phyloP scores from a whole-genome alignment of 768 basidiomycete genomes.

The Mycena sanguinolenta region DNA sequence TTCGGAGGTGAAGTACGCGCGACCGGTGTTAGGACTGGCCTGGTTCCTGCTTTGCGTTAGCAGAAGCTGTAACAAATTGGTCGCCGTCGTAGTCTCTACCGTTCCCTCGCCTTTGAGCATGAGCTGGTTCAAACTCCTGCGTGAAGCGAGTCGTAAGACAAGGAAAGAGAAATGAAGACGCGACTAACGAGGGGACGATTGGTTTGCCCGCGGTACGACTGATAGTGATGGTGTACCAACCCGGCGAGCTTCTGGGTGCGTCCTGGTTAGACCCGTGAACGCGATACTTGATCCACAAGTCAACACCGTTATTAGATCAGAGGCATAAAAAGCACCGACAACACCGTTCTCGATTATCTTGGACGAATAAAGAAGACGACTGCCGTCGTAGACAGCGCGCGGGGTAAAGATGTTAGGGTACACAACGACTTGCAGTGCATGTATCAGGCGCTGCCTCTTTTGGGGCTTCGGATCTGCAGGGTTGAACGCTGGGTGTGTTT shows the following conservation, averaged over 20 bases:
- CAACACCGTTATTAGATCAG: constrained; percentile 35
- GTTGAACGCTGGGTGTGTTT: constrained; percentile 14
- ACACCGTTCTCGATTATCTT: neutral
- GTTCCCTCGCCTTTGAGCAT: constrained; percentile 10
- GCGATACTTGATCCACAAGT: constrained; percentile 41
- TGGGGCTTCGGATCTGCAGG: constrained; percentile 1
- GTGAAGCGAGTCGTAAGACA: neutral
- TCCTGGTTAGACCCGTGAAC: constrained; percentile 49
- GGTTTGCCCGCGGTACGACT: constrained; percentile 46
- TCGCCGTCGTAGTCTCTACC: constrained; percentile 43
- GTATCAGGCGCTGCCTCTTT: constrained; percentile 34
- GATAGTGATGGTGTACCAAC: constrained; percentile 40
- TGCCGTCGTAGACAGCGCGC: constrained; percentile 49
- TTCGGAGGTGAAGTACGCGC: constrained; percentile 46
- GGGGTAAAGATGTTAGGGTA: constrained; percentile 42
- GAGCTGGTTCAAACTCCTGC: constrained; percentile 23
- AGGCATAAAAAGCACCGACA: constrained; percentile 13
- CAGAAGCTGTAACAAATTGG: constrained; percentile 51
- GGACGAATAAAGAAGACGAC: constrained; percentile 38
- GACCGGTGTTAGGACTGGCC: constrained; percentile 50
- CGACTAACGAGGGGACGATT: constrained; percentile 46
- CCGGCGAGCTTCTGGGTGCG: constrained; percentile 15
- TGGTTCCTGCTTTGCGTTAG: constrained; percentile 50
- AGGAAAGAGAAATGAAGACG: neutral
- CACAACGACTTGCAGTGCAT: constrained; percentile 44